Evolutionary conservation across 306 rosid genomes (phyloP).

Genomic region (Medicago ruthenica): DNA sequence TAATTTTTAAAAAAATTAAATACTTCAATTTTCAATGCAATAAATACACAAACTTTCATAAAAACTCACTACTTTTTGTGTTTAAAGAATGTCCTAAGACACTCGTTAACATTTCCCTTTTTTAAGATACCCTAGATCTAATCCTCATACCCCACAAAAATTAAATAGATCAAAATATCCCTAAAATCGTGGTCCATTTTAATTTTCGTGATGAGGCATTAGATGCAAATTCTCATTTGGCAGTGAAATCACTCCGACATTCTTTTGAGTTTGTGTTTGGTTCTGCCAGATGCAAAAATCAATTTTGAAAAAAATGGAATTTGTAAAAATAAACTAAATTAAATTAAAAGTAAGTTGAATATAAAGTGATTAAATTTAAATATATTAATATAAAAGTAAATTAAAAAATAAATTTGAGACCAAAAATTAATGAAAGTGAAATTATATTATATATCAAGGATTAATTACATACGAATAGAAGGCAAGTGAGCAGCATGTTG

Average conservation of each 20-base stretch:
- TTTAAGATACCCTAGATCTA: background rate
- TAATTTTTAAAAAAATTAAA: no score
- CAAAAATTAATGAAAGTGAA: no score
- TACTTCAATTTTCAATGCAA: no score
- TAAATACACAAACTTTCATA: no score
- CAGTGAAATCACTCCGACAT: background rate
- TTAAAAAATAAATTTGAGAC: no score
- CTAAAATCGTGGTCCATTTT: background rate
- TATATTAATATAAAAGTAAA: background rate
- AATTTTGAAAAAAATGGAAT: background rate
- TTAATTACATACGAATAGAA: no score
- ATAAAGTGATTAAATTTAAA: background rate
- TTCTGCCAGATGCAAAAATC: background rate
- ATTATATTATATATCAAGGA: no score
- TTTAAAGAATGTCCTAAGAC: no score
- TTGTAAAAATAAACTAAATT: background rate
- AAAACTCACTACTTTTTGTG: no score
- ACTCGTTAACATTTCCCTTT: no score
- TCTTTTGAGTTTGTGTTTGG: background rate
- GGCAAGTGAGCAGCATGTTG: no score
- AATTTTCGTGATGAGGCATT: background rate
- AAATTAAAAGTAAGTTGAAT: background rate
- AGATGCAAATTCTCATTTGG: background rate
- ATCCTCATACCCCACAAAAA: background rate
- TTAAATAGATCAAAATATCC: background rate